These are phyloP conservation scores for Glycine tomentella DNA, from an alignment of 306 rosid species.

Conservation along the genomic window DNA sequence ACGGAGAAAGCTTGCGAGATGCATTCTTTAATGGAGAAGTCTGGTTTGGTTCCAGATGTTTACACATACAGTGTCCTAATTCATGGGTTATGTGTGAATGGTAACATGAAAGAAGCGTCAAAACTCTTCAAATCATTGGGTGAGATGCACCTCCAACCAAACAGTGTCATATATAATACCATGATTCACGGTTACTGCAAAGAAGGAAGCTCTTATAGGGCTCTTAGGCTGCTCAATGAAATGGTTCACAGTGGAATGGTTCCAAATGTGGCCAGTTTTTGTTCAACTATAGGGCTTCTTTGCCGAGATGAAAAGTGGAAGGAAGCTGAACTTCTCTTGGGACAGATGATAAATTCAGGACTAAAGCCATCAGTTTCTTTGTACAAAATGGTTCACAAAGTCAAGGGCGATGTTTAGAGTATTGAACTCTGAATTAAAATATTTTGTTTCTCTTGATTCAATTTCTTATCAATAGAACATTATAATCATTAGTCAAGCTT, in stretches of 20 bases:
- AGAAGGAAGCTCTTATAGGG: conserved; percentile 78
- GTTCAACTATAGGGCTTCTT: conserved; percentile 64
- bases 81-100: conserved; percentile 70
- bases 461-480: not conserved
- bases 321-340: conserved; percentile 66
- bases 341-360: conserved; percentile 61
- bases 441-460: not conserved
- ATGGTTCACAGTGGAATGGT: conserved; percentile 68
- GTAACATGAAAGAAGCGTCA: conserved; percentile 75
- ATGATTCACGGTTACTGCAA: conserved; percentile 80
- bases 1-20: conserved; percentile 67
- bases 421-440: conserved; percentile 24
- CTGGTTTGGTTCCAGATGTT: conserved; percentile 71
- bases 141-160: conserved; percentile 63
- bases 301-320: conserved; percentile 67
- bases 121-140: conserved; percentile 62
- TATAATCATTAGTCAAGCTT: not conserved
- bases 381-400: conserved; percentile 53
- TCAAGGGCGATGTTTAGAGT: conserved; percentile 34
- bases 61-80: conserved; percentile 68
- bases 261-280: conserved; percentile 72
- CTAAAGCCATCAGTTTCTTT: conserved; percentile 60
- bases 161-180: conserved; percentile 69
- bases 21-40: conserved; percentile 71
- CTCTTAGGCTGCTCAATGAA: conserved; percentile 71